A percentile compares a stretch with the other conserved stretches of the same genome.
Evolutionary conservation across 2,329 filamentous ascomycete genomes (phyloP).

Genomic region (Fusarium nodosum): DNA sequence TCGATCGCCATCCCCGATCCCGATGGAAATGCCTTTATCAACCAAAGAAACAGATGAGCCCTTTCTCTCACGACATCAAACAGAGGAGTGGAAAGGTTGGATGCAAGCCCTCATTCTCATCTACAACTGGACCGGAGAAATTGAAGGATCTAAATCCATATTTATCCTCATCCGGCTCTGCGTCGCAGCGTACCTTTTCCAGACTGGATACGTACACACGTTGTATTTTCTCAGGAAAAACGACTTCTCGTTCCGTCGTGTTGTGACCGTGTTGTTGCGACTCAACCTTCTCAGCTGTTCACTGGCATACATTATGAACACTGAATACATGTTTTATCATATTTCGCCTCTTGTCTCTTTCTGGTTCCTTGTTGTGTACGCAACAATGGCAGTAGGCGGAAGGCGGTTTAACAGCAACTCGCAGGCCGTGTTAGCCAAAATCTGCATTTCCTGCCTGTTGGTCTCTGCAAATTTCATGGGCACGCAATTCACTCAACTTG

Average conservation of each 20-base stretch:
- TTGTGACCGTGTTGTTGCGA: constrained; percentile 65
- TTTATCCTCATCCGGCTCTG: constrained; percentile 67
- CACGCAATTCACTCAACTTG: constrained; percentile 24
- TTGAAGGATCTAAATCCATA: constrained; percentile 54
- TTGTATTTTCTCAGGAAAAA: constrained; percentile 67
- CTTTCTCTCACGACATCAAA: constrained; percentile 55
- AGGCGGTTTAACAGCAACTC: constrained; percentile 58
- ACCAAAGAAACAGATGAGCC: not conserved
- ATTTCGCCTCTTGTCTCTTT: constrained; percentile 70
- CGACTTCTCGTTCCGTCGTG: constrained; percentile 68
- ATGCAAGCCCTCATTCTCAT: constrained; percentile 68
- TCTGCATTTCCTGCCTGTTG: constrained; percentile 57
- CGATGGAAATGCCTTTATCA: too few species aligned
- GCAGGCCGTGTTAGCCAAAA: constrained; percentile 62
- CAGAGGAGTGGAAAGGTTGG: constrained; percentile 75
- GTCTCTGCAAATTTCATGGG: constrained; percentile 46
- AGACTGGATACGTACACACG: constrained; percentile 72
- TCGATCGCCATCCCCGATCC: not conserved
- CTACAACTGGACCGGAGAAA: constrained; percentile 70
- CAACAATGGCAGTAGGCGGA: constrained; percentile 60
- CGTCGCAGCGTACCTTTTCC: constrained; percentile 70
- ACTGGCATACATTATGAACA: constrained; percentile 68
- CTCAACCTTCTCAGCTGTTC: constrained; percentile 68
- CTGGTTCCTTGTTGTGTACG: constrained; percentile 70
- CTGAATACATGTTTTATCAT: constrained; percentile 65